phyloP scores from a whole-genome alignment of 2,329 filamentous ascomycete genomes.

The Aureobasidium namibiae region DNA sequence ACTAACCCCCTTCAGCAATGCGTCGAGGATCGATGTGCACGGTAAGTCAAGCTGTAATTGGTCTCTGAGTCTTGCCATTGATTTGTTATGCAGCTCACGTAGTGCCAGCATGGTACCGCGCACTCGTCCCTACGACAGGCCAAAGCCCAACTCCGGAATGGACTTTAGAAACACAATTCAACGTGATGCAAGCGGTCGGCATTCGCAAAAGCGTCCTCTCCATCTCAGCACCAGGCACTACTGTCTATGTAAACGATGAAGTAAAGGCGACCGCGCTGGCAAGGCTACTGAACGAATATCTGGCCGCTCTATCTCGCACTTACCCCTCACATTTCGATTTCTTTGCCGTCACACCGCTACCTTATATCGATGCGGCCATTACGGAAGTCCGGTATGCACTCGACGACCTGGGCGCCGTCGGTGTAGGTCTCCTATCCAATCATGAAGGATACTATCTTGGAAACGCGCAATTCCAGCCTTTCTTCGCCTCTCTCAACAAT shows the following conservation, averaged over 20 bases:
- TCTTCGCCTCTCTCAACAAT: conserved; percentile 42
- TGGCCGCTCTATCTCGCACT: conserved; percentile 30
- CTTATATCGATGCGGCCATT: conserved; percentile 40
- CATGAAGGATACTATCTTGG: conserved; percentile 46
- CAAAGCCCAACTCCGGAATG: conserved; percentile 26
- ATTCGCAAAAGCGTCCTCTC: conserved; percentile 47
- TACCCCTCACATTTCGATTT: conserved; percentile 40
- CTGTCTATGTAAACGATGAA: conserved; percentile 36
- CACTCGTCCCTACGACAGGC: not conserved
- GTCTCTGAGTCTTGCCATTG: not conserved
- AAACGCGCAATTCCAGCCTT: conserved; percentile 34
- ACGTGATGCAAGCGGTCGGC: conserved; percentile 42
- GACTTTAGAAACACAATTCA: conserved; percentile 39
- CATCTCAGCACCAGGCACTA: conserved; percentile 45
- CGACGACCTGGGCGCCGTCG: conserved; percentile 38
- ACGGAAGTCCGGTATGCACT: conserved; percentile 39
- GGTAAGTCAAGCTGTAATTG: not conserved
- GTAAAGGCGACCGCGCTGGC: conserved; percentile 29
- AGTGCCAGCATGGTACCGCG: not conserved
- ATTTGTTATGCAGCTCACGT: not conserved
- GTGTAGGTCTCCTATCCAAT: conserved; percentile 46
- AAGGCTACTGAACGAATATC: conserved; percentile 34
- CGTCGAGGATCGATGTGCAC: not conserved
- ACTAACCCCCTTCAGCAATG: not conserved
- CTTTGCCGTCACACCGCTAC: conserved; percentile 47